Evolutionary conservation across 2,329 filamentous ascomycete genomes (phyloP).

Genomic region (Alternaria viburni): DNA sequence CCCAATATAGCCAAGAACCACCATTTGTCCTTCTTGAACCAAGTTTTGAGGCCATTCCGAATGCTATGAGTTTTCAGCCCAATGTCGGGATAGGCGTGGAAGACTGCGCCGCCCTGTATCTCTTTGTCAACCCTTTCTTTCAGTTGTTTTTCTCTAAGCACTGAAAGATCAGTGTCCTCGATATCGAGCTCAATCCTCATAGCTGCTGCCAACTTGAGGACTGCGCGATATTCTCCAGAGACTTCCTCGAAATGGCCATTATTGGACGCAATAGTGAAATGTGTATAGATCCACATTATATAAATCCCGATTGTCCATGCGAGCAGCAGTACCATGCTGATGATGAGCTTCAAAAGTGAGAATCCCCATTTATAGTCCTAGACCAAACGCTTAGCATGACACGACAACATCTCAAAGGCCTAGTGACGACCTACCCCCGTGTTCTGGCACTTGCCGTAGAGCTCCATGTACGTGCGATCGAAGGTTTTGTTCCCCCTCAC

Average conservation of each 20-base stretch:
- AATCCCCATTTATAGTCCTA: not conserved
- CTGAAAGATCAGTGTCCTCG: not conserved
- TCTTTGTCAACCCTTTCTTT: not conserved
- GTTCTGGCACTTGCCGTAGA: not conserved
- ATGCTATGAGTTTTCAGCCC: not conserved
- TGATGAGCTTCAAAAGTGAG: not conserved
- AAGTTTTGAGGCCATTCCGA: not conserved
- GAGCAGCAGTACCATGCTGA: not conserved
- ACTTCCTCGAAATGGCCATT: not conserved
- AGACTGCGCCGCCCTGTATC: not conserved
- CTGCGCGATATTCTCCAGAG: not conserved
- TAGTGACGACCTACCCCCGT: not conserved
- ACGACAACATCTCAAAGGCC: fast-evolving
- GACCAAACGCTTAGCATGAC: fast-evolving
- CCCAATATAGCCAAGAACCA: not conserved
- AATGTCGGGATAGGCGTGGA: not conserved
- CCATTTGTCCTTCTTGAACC: not conserved
- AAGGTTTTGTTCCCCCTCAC: not conserved
- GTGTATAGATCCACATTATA: not conserved
- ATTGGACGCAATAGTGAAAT: not conserved
- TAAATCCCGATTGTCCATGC: not conserved
- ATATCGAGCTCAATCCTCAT: not conserved
- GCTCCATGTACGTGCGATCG: not conserved
- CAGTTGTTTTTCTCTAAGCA: not conserved
- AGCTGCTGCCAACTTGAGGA: not conserved